Evolutionary conservation across 83 land plant genomes (phyloP), one percentile per base, ranked within the genome.

Genomic region (Larix sibirica): DNA sequence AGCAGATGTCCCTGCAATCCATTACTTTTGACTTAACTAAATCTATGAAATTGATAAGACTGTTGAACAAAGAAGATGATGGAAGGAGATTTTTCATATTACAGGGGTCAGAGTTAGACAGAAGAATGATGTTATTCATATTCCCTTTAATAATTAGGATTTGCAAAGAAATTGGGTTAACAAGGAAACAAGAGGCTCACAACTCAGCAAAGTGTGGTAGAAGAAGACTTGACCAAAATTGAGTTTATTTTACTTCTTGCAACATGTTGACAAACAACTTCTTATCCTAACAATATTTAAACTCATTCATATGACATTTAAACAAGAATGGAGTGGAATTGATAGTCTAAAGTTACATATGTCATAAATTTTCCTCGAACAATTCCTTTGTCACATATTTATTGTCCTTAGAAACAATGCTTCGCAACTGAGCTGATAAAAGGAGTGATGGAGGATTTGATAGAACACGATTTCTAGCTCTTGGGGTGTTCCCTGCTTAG

Each of bases 321-420:
- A 92, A 23, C 90, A 96, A 23, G 96, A 93, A 87, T 95, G 97
- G 97, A 20, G 83, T 73, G 96, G 96, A n/a, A 96, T 96, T 64
- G 97, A 95, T 65, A 58, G 60, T 47, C 83, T 90, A 58, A 83
- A 96, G 89, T 80, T 95, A 60, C 94, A 96, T 63, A 96, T 93
- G 89, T 96, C 95, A 78, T 95, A 95, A 67, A 87, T 89, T 26
- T 82, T 95, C 42, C 80, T 93, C 77, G 80, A 96, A 42, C 80
- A 90, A 47, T 92, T 93, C 62, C 28, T 95, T 82, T 59, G 65
- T 47, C 50, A 83, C 26, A 62, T 90, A 33, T 95, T 96, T 83
- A 81, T 54, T 23, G 65, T 91, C 21, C 75, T 95, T 80, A 87
- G 80, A 63, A 84, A 62, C 62, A 63, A 78, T 42, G 54, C 80